A percentile compares a stretch with the other conserved stretches of the same genome.
These are phyloP conservation scores for Penicillium atrosanguineum DNA, from an alignment of 495 filamentous ascomycete genomes.

Conservation along the genomic window DNA sequence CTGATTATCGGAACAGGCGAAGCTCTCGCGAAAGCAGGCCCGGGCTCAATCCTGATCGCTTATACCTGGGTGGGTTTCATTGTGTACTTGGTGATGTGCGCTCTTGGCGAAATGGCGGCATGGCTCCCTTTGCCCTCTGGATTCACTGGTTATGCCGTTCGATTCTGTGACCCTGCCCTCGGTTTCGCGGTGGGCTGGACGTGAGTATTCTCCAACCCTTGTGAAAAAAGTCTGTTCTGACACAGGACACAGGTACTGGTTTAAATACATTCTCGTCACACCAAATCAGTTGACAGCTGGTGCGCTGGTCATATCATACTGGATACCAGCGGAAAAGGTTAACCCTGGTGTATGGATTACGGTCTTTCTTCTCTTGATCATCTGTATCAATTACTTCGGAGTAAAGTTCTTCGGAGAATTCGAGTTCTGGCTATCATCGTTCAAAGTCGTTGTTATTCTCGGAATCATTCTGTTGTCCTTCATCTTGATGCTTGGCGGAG, in stretches of 20 bases:
- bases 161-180: constrained; percentile 64
- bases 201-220: constrained; percentile 19
- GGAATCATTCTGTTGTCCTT: constrained; percentile 66
- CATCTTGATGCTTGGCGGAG: constrained; percentile 70
- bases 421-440: constrained; percentile 76
- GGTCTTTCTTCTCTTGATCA: constrained; percentile 50
- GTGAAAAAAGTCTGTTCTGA: not conserved
- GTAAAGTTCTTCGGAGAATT: constrained; percentile 75
- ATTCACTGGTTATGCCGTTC: constrained; percentile 60
- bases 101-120: constrained; percentile 67
- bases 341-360: constrained; percentile 55
- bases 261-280: constrained; percentile 69
- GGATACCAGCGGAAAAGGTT: constrained; percentile 47
- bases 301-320: constrained; percentile 73
- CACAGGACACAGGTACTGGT: constrained; percentile 47
- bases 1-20: constrained; percentile 65
- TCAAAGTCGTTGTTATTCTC: constrained; percentile 73
- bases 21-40: constrained; percentile 55
- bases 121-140: constrained; percentile 61
- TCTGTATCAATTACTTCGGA: constrained; percentile 55
- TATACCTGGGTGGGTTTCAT: constrained; percentile 60
- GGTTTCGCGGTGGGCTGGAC: constrained; percentile 68
- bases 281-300: constrained; percentile 82
- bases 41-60: constrained; percentile 70
- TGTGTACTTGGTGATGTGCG: constrained; percentile 64